These are phyloP conservation scores for Gautieria morchelliformis DNA, from an alignment of 768 basidiomycete species.

Conservation along the genomic window DNA sequence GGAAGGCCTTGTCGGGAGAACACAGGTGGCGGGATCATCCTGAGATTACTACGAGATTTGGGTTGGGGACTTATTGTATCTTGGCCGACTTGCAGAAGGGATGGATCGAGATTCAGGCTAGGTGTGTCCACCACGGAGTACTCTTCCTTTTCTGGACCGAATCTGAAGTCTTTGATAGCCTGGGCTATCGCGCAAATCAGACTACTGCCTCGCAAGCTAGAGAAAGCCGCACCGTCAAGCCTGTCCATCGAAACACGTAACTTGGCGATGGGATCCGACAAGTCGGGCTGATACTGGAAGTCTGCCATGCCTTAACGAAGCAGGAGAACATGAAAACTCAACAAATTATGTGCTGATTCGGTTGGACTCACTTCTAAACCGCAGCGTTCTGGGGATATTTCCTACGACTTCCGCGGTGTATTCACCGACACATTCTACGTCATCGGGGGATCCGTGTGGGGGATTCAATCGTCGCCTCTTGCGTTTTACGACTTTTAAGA, in stretches of 20 bases:
- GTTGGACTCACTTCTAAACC: constrained; percentile 74
- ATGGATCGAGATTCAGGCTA: constrained; percentile 37
- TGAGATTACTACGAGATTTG: constrained; percentile 43
- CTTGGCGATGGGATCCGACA: constrained; percentile 57
- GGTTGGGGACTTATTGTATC: constrained; percentile 8
- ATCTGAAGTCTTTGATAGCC: constrained; percentile 55
- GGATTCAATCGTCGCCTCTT: constrained; percentile 36
- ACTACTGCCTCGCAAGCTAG: not conserved
- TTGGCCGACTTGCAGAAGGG: constrained; percentile 19
- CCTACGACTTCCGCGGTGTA: constrained; percentile 71
- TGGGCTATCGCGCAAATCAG: constrained; percentile 42
- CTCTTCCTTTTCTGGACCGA: constrained; percentile 61
- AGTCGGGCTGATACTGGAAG: constrained; percentile 77
- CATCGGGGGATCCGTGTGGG: constrained; percentile 22
- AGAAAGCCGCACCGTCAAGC: constrained; percentile 63
- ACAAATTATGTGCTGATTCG: not conserved
- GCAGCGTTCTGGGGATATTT: constrained; percentile 66
- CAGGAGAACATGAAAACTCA: not conserved
- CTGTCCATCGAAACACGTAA: constrained; percentile 65
- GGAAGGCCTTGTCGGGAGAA: constrained; percentile 78
- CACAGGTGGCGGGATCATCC: constrained; percentile 79
- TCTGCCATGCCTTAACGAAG: constrained; percentile 76
- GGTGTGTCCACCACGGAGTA: constrained; percentile 32
- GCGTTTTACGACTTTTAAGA: constrained; percentile 75
- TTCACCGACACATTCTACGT: constrained; percentile 35